Conservation (phyloP, 345 rosid species). For the Aurinia saxatilis region DNA sequence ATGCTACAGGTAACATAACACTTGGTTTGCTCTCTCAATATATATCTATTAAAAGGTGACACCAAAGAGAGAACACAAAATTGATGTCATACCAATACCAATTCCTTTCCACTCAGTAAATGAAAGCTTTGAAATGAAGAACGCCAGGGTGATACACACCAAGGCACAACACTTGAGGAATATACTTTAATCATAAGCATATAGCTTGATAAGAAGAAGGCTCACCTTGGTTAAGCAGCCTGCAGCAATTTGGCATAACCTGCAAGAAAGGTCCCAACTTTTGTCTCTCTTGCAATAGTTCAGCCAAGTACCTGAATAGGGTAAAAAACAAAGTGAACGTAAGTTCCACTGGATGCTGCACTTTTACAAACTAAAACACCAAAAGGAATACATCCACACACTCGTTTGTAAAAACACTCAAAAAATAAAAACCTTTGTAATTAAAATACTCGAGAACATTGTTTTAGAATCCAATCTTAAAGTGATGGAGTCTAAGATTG, state of each 20-base stretch:
- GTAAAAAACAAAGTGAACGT: not conserved
- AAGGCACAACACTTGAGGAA: not conserved
- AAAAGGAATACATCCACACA: not conserved
- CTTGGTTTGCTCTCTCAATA: not conserved
- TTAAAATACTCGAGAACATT: no score
- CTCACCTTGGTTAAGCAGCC: slow-evolving; percentile 79
- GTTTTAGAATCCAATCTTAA: no score
- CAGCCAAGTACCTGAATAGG: slow-evolving; percentile 67
- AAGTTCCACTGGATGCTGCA: not conserved
- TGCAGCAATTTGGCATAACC: slow-evolving; percentile 55
- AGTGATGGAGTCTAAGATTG: no score
- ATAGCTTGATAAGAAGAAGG: not conserved
- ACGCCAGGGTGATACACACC: not conserved
- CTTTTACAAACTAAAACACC: not conserved
- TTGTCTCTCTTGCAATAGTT: slow-evolving; percentile 79
- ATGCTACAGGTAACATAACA: not conserved
- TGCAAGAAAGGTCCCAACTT: slow-evolving; percentile 72
- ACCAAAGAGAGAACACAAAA: not conserved
- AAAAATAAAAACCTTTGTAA: not conserved
- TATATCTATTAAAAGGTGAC: not conserved
- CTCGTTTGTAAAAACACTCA: not conserved
- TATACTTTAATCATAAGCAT: not conserved
- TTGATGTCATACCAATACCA: no score
- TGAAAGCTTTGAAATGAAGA: not conserved
- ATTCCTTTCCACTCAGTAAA: no score